Evolutionary conservation across 495 filamentous ascomycete genomes (phyloP).

Genomic region (Penicillium parvum): DNA sequence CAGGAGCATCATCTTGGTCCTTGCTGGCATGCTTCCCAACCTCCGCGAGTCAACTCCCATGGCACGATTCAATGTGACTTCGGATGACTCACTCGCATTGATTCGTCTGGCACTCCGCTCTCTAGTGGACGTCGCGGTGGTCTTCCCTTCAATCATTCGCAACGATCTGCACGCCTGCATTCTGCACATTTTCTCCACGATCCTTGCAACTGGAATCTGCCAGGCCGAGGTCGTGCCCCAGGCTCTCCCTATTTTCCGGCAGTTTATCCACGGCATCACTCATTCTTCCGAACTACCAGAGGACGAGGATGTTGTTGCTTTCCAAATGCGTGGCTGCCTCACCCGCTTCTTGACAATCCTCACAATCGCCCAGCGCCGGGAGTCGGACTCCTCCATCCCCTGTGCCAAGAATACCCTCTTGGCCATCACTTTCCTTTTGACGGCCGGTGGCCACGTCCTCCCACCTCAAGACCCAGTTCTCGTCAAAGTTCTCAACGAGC

Average conservation of each 20-base stretch:
- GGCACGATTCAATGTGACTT: slow-evolving; percentile 54
- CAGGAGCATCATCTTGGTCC: slow-evolving; percentile 86
- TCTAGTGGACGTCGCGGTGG: slow-evolving; percentile 86
- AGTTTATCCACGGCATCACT: slow-evolving; percentile 76
- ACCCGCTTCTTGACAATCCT: slow-evolving; percentile 76
- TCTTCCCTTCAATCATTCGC: slow-evolving; percentile 94
- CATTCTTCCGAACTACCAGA: slow-evolving; percentile 34
- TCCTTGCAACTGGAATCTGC: slow-evolving; percentile 80
- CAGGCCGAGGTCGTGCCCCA: slow-evolving; percentile 87
- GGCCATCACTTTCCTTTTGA: slow-evolving; percentile 82
- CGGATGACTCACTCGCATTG: slow-evolving; percentile 78
- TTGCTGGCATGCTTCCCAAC: slow-evolving; percentile 82
- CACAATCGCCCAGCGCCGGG: slow-evolving; percentile 75
- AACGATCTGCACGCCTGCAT: slow-evolving; percentile 96
- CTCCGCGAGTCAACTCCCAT: slow-evolving; percentile 70
- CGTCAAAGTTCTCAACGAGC: slow-evolving; percentile 62
- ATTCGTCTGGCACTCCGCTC: slow-evolving; percentile 75
- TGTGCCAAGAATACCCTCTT: slow-evolving; percentile 93
- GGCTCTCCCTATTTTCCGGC: slow-evolving; percentile 83
- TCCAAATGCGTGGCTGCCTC: slow-evolving; percentile 67
- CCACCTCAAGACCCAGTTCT: slow-evolving; percentile 69
- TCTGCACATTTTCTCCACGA: slow-evolving; percentile 91
- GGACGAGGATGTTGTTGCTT: slow-evolving; percentile 36
- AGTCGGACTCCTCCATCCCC: slow-evolving; percentile 70
- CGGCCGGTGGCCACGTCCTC: slow-evolving; percentile 67